A percentile compares a stretch with the other conserved stretches of the same genome.
Conservation (phyloP, 1,284 basidiomycete species). For the Cutaneotrichosporon cutaneum region DNA sequence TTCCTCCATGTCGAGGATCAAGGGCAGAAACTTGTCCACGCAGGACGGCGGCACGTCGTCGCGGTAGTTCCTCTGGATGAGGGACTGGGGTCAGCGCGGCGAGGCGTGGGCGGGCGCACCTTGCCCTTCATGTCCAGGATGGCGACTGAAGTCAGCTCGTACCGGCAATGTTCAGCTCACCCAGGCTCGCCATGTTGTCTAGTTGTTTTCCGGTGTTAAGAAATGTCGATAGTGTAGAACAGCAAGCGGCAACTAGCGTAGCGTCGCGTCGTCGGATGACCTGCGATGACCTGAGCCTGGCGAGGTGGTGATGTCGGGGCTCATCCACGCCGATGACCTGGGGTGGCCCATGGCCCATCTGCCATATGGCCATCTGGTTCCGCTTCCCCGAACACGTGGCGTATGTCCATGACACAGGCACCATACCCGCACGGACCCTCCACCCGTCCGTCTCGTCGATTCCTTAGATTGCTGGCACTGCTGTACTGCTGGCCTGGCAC, state of each 20-base stretch:
- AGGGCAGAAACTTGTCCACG: conserved; percentile 90
- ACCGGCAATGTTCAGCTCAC: conserved; percentile 21
- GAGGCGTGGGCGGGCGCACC: conserved; percentile 23
- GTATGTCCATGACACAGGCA: neutral
- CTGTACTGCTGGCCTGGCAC: neutral
- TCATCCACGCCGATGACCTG: neutral
- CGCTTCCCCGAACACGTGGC: neutral
- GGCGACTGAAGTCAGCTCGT: conserved; percentile 59
- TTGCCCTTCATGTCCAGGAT: conserved; percentile 97
- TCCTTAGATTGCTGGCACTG: neutral
- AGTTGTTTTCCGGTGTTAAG: neutral
- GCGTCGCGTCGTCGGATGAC: neutral
- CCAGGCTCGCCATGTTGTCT: conserved; percentile 40
- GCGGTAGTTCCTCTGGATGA: conserved; percentile 96
- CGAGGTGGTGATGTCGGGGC: neutral
- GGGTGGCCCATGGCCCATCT: neutral
- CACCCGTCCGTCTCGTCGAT: neutral
- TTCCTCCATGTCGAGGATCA: conserved; percentile 95
- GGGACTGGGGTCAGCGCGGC: conserved; percentile 59
- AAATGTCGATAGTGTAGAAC: neutral
- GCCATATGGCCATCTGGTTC: neutral
- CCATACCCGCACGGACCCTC: neutral
- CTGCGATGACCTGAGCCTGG: neutral
- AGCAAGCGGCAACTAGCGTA: too few relatives aligned
- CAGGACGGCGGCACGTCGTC: conserved; percentile 89